Conservation (phyloP, 495 filamentous ascomycete genomes). For the Apodospora peruviana region DNA sequence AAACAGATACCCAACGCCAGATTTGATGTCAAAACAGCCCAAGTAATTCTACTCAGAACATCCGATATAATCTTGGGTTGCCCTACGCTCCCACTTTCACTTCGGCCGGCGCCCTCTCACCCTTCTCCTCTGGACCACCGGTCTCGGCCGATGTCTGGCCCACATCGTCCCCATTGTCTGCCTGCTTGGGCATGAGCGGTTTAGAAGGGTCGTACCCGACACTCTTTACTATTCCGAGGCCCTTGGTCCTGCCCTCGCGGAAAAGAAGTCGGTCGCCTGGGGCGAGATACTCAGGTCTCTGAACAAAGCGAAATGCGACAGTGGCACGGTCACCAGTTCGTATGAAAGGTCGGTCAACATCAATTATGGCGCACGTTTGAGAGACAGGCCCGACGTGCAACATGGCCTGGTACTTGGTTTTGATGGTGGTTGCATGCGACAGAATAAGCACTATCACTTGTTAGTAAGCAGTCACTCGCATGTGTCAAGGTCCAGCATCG, state of each 20-base stretch:
- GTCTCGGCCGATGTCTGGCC: not conserved
- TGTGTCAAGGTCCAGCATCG: not conserved
- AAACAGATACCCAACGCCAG: too few species aligned
- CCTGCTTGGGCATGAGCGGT: slow-evolving; percentile 28
- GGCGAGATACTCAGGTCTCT: slow-evolving; percentile 89
- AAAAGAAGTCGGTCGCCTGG: slow-evolving; percentile 88
- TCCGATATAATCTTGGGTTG: too few species aligned
- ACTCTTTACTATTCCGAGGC: slow-evolving; percentile 87
- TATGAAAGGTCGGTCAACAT: slow-evolving; percentile 94
- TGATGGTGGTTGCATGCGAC: slow-evolving; percentile 96
- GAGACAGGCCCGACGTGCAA: slow-evolving; percentile 92
- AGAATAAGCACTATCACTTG: slow-evolving; percentile 71
- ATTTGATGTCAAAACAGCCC: too few species aligned
- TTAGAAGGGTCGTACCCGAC: slow-evolving; percentile 73
- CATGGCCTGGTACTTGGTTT: slow-evolving; percentile 97
- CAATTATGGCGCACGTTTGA: slow-evolving; percentile 95
- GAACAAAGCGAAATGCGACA: slow-evolving; percentile 92
- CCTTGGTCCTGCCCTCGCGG: slow-evolving; percentile 92
- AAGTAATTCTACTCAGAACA: too few species aligned
- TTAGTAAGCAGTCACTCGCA: slow-evolving; percentile 1
- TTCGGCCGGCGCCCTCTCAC: not conserved
- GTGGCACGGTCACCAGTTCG: slow-evolving; percentile 86
- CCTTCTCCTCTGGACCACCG: not conserved
- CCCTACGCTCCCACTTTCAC: slow-evolving; percentile 9
- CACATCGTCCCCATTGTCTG: slow-evolving; percentile 10